Evolutionary conservation across 1,284 basidiomycete species (phyloP).

Genomic region (Uromyces viciae-fabae): DNA sequence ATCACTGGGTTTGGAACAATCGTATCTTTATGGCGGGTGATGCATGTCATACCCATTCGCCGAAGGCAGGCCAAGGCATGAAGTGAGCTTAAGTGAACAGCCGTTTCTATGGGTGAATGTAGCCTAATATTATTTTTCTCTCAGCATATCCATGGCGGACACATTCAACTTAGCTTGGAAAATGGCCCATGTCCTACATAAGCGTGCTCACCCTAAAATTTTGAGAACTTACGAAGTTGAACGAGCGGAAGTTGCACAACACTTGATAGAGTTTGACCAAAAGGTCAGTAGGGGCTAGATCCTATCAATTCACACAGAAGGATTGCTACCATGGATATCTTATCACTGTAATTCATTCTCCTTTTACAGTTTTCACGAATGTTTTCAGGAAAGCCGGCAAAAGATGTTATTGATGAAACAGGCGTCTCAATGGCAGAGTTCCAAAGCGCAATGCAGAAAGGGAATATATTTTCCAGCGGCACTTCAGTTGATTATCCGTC

Average conservation of each 20-base stretch:
- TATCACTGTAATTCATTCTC: background rate
- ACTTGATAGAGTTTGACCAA: conserved; percentile 75
- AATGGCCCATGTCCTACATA: conserved; percentile 67
- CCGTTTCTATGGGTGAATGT: conserved; percentile 65
- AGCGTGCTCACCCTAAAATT: conserved; percentile 65
- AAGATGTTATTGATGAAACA: conserved; percentile 39
- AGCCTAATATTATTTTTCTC: conserved; percentile 57
- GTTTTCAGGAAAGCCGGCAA: conserved; percentile 71
- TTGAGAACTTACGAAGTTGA: conserved; percentile 63
- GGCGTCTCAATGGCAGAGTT: conserved; percentile 38
- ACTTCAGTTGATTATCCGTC: conserved; percentile 52
- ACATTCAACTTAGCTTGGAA: conserved; percentile 81
- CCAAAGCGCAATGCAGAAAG: conserved; percentile 27
- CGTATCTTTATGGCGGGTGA: conserved; percentile 77
- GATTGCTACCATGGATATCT: background rate
- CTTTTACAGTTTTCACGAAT: conserved; percentile 62
- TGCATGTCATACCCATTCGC: conserved; percentile 77
- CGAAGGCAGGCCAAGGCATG: conserved; percentile 67
- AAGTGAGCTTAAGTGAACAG: conserved; percentile 1
- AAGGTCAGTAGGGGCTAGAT: conserved; percentile 47
- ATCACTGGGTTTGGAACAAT: conserved; percentile 64
- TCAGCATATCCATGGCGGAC: conserved; percentile 48
- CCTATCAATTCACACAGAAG: too few species aligned
- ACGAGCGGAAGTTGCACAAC: conserved; percentile 62
- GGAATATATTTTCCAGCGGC: conserved; percentile 47